Conservation (phyloP, 2,329 filamentous ascomycete species). For the Dactylellina haptotyla region DNA sequence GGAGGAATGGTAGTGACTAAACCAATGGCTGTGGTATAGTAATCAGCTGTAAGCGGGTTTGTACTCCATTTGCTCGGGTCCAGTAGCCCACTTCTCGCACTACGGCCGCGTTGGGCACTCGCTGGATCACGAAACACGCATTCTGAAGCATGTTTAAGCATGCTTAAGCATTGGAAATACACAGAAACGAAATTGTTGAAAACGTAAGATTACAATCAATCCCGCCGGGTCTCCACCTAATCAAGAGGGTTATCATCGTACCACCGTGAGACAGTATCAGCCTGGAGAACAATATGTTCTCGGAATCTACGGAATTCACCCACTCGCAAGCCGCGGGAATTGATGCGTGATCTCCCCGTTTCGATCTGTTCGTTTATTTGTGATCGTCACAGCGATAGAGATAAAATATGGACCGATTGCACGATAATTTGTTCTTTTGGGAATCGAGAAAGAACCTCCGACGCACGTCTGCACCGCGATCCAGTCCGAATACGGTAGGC, state of each 20-base stretch:
- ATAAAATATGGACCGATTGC: too few species aligned
- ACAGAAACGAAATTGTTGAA: background rate
- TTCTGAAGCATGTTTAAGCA: background rate
- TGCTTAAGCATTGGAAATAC: conserved; percentile 54
- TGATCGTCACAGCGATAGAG: too few species aligned
- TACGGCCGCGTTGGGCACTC: background rate
- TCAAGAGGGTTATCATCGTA: too few species aligned
- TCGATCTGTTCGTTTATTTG: background rate
- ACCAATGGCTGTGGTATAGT: conserved; percentile 51
- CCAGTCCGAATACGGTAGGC: conserved; percentile 10
- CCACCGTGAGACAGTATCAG: background rate
- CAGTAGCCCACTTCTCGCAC: conserved; percentile 16
- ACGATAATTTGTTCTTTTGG: too few species aligned
- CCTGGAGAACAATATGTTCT: too few species aligned
- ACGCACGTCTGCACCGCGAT: background rate
- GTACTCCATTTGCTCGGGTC: conserved; percentile 8
- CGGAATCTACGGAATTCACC: background rate
- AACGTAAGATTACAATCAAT: too few species aligned
- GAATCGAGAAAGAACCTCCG: background rate
- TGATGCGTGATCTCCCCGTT: too few species aligned
- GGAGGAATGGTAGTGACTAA: conserved; percentile 35
- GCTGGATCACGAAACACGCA: background rate
- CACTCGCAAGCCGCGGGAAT: too few species aligned
- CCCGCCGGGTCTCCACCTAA: too few species aligned
- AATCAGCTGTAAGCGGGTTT: conserved; percentile 44